A percentile compares a stretch with the other conserved stretches of the same genome.
phyloP scores from a whole-genome alignment of 305 asterid genomes.

The Coffea humblotiana region DNA sequence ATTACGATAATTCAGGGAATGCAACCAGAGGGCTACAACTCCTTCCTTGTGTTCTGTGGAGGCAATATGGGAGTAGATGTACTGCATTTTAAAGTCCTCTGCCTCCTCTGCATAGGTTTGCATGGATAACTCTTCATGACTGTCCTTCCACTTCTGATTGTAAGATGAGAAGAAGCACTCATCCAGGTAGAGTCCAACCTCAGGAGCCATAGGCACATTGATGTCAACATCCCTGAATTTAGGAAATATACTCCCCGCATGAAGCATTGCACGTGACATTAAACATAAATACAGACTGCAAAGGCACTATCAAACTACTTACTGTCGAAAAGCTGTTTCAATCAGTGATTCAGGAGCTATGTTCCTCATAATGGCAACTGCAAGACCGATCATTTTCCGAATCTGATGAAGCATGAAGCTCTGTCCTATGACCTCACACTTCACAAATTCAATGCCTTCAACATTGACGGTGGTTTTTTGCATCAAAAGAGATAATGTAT shows the following conservation, averaged over 20 bases:
- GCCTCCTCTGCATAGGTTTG: slow-evolving; percentile 60
- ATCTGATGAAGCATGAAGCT: slow-evolving; percentile 99
- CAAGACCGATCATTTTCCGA: slow-evolving; percentile 95
- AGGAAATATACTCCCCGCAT: slow-evolving; percentile 16
- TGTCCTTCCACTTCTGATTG: slow-evolving; percentile 66
- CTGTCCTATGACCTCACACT: slow-evolving; percentile 91
- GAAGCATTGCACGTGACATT: neutral
- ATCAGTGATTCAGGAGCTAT: slow-evolving; percentile 64
- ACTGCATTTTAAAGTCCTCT: slow-evolving; percentile 76
- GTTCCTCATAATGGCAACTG: slow-evolving; percentile 86
- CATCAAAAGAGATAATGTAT: slow-evolving; percentile 66
- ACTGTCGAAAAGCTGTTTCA: slow-evolving; percentile 67
- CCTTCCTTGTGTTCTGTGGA: slow-evolving; percentile 77
- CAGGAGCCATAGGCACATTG: slow-evolving; percentile 94
- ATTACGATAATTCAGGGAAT: slow-evolving; percentile 82
- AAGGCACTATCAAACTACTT: slow-evolving; percentile 22
- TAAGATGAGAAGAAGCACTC: slow-evolving; percentile 91
- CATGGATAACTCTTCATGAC: slow-evolving; percentile 85
- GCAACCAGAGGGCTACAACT: slow-evolving; percentile 69
- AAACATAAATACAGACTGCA: neutral
- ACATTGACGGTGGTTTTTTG: slow-evolving; percentile 47
- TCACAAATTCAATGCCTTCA: slow-evolving; percentile 78
- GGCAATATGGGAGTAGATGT: slow-evolving; percentile 73
- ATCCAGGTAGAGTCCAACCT: slow-evolving; percentile 84
- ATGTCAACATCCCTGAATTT: slow-evolving; percentile 64